A percentile compares a stretch with the other conserved stretches of the same genome.
These are phyloP conservation scores for Melanopsichium pennsylvanicum DNA, from an alignment of 1,284 basidiomycete genomes.

Conservation along the genomic window DNA sequence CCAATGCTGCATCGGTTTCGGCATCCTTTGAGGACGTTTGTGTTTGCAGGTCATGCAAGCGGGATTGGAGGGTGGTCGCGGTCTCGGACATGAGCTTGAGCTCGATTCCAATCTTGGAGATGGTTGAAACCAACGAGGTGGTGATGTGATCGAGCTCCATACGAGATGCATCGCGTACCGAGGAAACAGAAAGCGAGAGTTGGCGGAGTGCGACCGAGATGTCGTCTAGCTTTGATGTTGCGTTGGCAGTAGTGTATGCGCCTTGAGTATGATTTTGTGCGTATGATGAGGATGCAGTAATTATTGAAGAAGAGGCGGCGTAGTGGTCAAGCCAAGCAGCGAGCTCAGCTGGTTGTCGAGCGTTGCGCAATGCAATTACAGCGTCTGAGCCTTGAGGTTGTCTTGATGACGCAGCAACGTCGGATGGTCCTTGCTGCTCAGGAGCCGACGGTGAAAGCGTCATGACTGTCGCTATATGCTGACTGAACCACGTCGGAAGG, in stretches of 20 bases:
- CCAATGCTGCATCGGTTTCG: conserved; percentile 15
- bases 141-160: conserved; percentile 33
- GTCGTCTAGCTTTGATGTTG: conserved; percentile 14
- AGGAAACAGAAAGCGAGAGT: conserved; percentile 26
- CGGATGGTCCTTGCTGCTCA: conserved; percentile 14
- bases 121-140: conserved; percentile 25
- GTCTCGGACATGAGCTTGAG: conserved; percentile 37
- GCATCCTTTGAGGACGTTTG: conserved; percentile 12
- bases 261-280: not conserved
- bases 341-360: conserved; percentile 5
- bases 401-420: not conserved
- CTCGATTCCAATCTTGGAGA: conserved; percentile 35
- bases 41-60: conserved; percentile 8
- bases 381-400: conserved; percentile 3
- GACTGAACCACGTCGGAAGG: not conserved
- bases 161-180: conserved; percentile 25
- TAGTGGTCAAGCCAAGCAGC: conserved; percentile 32
- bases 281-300: not conserved
- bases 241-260: not conserved
- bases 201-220: conserved; percentile 17
- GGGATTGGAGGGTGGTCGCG: conserved; percentile 20
- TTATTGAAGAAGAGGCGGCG: not conserved
- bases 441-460: conserved; percentile 12
- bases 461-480: conserved; percentile 7
- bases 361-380: conserved; percentile 15